Conservation (phyloP, 2,329 filamentous ascomycete species). For the Penicillium sclerotiorum region DNA sequence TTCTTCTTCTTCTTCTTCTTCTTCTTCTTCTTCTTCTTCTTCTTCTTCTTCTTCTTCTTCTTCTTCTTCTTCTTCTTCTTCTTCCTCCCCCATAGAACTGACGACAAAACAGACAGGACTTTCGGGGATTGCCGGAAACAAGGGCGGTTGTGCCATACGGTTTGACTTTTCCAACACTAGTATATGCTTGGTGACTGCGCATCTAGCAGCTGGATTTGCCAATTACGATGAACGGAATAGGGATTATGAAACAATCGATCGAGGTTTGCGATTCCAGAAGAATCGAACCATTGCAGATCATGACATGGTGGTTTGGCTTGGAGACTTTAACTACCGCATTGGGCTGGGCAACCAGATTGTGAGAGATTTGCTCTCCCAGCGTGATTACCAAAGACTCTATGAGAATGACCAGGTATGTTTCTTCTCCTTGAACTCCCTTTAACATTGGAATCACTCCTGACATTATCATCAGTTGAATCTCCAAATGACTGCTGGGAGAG, state of each 20-base stretch:
- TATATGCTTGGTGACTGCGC: constrained; percentile 93
- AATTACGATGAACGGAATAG: constrained; percentile 96
- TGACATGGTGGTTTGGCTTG: constrained; percentile 88
- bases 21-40: neutral
- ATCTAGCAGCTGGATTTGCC: constrained; percentile 91
- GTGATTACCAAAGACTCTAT: constrained; percentile 77
- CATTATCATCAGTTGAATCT: constrained; percentile 70
- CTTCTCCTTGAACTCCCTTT: constrained; percentile 3
- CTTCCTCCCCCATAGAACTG: constrained; percentile 17
- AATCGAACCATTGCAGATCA: constrained; percentile 92
- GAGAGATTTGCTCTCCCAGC: constrained; percentile 69
- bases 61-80: neutral
- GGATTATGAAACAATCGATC: constrained; percentile 86
- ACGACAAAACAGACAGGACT: constrained; percentile 66
- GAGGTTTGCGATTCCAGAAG: constrained; percentile 85
- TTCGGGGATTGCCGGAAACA: constrained; percentile 97
- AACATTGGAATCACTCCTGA: constrained; percentile 12
- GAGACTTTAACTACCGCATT: constrained; percentile 98
- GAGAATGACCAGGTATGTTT: constrained; percentile 78
- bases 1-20: neutral
- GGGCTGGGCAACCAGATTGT: constrained; percentile 78
- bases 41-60: neutral
- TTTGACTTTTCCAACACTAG: constrained; percentile 93
- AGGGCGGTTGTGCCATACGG: constrained; percentile 93
- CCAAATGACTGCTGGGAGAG: constrained; percentile 90